Evolutionary conservation across 1,284 basidiomycete genomes (phyloP).

Genomic region (Moesziomyces sp.): DNA sequence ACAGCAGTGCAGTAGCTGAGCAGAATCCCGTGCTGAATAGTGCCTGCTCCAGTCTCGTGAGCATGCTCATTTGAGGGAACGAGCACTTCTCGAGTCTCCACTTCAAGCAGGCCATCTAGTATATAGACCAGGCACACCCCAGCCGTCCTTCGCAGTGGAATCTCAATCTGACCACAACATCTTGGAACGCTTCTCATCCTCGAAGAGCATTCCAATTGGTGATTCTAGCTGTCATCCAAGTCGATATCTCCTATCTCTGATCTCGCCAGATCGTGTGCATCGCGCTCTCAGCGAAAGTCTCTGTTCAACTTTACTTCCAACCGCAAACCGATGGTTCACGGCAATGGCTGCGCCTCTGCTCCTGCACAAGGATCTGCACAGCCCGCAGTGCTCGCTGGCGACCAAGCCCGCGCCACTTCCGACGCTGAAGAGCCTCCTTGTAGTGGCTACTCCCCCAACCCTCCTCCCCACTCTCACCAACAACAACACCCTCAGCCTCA

Average conservation of each 20-base stretch:
- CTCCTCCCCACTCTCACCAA: slow-evolving; percentile 21
- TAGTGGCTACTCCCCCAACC: slow-evolving; percentile 55
- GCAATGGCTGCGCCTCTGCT: slow-evolving; percentile 49
- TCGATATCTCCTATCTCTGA: slow-evolving; percentile 11
- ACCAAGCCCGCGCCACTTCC: slow-evolving; percentile 32
- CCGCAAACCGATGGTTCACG: slow-evolving; percentile 52
- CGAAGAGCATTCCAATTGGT: slow-evolving; percentile 21
- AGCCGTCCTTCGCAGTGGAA: background rate
- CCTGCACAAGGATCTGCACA: slow-evolving; percentile 54
- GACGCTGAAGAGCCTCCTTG: slow-evolving; percentile 55
- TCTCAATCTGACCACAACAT: slow-evolving; percentile 3
- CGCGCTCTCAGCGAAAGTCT: slow-evolving; percentile 3
- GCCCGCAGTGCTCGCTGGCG: slow-evolving; percentile 39
- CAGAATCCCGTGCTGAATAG: too few relatives aligned
- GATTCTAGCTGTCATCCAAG: slow-evolving; percentile 4
- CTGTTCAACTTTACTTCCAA: slow-evolving; percentile 3
- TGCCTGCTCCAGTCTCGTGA: slow-evolving; percentile 6
- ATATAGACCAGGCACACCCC: slow-evolving; percentile 13
- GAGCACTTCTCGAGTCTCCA: background rate
- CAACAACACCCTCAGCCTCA: slow-evolving; percentile 18
- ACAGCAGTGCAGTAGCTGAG: background rate
- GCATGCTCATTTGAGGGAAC: background rate
- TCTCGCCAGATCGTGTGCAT: slow-evolving; percentile 25
- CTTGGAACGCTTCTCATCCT: slow-evolving; percentile 25
- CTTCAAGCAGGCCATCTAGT: background rate